Conservation (phyloP, 169 alveolate genomes). For the Cyclospora cayetanensis region DNA sequence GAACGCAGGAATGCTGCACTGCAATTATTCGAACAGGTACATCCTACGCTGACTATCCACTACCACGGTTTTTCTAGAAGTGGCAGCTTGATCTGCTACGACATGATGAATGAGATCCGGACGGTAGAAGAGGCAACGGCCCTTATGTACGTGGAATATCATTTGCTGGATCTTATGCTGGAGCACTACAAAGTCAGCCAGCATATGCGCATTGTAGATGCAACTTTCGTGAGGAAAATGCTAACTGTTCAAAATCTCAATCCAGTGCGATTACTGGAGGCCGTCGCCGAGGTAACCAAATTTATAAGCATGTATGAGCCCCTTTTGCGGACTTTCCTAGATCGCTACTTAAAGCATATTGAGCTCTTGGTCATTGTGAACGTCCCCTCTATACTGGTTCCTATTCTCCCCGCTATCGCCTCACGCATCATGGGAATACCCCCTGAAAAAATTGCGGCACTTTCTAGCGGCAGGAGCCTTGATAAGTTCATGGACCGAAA, state of each 20-base stretch:
- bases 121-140: conserved; percentile 39
- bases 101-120: conserved; percentile 49
- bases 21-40: conserved; percentile 23
- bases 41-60: conserved; percentile 8
- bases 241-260: neutral
- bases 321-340: neutral
- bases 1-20: neutral
- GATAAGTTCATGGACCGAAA: neutral
- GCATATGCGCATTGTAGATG: conserved; percentile 48
- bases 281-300: neutral
- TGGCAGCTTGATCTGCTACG: conserved; percentile 50
- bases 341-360: conserved; percentile 7
- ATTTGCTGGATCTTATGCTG: conserved; percentile 41
- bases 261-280: conserved; percentile 9
- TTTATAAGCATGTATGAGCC: conserved; percentile 12
- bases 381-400: neutral
- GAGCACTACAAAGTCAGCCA: neutral
- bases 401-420: neutral
- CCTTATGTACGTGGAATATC: conserved; percentile 58
- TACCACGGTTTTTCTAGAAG: conserved; percentile 43
- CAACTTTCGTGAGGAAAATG: neutral
- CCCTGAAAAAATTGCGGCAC: neutral
- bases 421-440: conserved; percentile 31
- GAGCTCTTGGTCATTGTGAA: conserved; percentile 10
- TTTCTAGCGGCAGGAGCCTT: neutral